phyloP scores from a whole-genome alignment of 805 yeast species.

The Geotrichum ghanense region DNA sequence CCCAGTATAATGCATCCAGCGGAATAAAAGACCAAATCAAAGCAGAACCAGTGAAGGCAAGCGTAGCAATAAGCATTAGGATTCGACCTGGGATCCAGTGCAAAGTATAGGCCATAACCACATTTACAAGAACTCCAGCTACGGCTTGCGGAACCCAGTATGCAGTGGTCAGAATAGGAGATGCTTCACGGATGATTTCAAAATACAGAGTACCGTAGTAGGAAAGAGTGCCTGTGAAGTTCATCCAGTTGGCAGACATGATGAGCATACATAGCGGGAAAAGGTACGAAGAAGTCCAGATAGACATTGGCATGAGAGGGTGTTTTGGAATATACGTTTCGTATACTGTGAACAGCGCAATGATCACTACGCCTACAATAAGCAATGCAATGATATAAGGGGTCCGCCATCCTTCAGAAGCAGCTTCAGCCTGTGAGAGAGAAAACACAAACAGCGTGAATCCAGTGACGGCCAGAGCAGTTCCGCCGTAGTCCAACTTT shows the following conservation, averaged over 20 bases:
- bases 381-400: slow-evolving; percentile 35
- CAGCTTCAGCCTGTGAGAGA: slow-evolving; percentile 32
- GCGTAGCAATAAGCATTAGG: slow-evolving; percentile 27
- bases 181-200: slow-evolving; percentile 29
- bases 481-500: slow-evolving; percentile 35
- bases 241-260: slow-evolving; percentile 31
- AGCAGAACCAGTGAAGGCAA: slow-evolving; percentile 28
- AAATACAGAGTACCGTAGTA: slow-evolving; percentile 34
- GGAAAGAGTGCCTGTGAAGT: slow-evolving; percentile 30
- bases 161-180: slow-evolving; percentile 33
- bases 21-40: slow-evolving; percentile 34
- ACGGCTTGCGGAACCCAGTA: slow-evolving; percentile 35
- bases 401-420: slow-evolving; percentile 34
- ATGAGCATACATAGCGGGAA: slow-evolving; percentile 32
- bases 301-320: slow-evolving; percentile 39
- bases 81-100: slow-evolving; percentile 33
- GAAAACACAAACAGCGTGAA: slow-evolving; percentile 34
- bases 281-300: slow-evolving; percentile 29
- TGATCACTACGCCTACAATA: slow-evolving; percentile 29
- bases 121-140: slow-evolving; percentile 32
- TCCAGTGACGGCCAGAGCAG: slow-evolving; percentile 30
- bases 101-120: slow-evolving; percentile 36
- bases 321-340: slow-evolving; percentile 29
- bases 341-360: slow-evolving; percentile 27
- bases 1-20: slow-evolving; percentile 29